Evolutionary conservation across 108 stramenopile species (phyloP).

Genomic region (Fistulifera pelliculosa): DNA sequence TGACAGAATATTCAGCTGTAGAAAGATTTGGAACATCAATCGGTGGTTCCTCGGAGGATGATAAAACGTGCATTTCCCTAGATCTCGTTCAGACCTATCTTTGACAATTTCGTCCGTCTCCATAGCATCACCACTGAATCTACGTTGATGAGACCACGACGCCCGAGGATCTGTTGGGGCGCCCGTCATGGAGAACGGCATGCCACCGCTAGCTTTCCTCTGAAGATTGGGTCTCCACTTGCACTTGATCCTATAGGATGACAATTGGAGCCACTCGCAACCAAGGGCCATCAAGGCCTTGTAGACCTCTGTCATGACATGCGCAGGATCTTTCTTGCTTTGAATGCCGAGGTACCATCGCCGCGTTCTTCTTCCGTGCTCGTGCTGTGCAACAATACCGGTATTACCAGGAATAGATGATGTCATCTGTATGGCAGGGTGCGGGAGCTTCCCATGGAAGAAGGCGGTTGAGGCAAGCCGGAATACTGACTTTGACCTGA

Average conservation of each 20-base stretch:
- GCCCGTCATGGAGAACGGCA: constrained; percentile 58
- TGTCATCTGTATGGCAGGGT: constrained; percentile 80
- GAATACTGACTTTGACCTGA: constrained; percentile 7
- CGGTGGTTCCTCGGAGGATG: constrained; percentile 40
- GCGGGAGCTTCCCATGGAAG: constrained; percentile 36
- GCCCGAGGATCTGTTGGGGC: constrained; percentile 10
- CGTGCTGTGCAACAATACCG: constrained; percentile 87
- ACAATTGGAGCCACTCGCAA: constrained; percentile 92
- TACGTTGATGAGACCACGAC: not conserved
- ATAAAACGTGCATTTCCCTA: constrained; percentile 56
- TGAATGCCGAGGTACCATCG: constrained; percentile 99
- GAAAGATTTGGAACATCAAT: constrained; percentile 72
- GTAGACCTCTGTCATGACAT: constrained; percentile 99
- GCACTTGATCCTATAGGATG: constrained; percentile 91
- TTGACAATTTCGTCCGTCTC: constrained; percentile 9
- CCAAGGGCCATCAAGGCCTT: constrained; percentile 91
- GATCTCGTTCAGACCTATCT: constrained; percentile 11
- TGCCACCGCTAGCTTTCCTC: constrained; percentile 9
- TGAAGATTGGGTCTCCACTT: constrained; percentile 88
- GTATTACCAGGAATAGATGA: constrained; percentile 86
- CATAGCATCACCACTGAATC: constrained; percentile 17
- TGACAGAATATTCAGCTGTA: constrained; percentile 80
- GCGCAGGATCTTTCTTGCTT: constrained; percentile 98
- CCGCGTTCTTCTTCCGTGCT: constrained; percentile 80
- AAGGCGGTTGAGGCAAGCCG: constrained; percentile 13